Base-by-base conservation (phyloP, 257 asterid genomes). In the Petunia secreta region DNA sequence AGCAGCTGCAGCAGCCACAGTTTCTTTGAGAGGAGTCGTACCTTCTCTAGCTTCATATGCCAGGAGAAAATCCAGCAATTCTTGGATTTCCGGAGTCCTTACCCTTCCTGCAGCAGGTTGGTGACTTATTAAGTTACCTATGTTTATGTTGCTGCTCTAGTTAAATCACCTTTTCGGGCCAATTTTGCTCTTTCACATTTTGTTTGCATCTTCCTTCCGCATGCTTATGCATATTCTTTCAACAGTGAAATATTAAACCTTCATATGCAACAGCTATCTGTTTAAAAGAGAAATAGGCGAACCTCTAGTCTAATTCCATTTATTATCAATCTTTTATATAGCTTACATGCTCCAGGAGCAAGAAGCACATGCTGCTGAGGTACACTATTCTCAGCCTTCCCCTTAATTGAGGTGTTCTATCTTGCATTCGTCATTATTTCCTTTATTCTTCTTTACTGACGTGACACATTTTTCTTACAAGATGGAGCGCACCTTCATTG, bases 401-500 rank as follows among this genome's bases (percentile, higher is more conserved):
- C 11, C 1, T 34, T 39, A 36, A 71, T 48, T 1, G 13, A 71
- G 0, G 25, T 34, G 77, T 34, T 48, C 9, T 48, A 46, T 69
- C 77, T 69, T 71, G 43, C 43, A 46, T 69, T 69, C 15, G 6
- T 55, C 25, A 5, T 55, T 4, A 69, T 46, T 16, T 11, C 5
- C 62, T 10, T 50, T 50, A 8, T 48, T 71, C 10, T 0, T 50
- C 13, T 2, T 44, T 10, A 71, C 77, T 71, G 16, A 50, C 0
- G 11, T 2, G 6, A 14, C 5, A 11, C 11, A 1, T 84, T 44
- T 4, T 59, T 80, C 11, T 57, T 81, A 67, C 75, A 65, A 96
- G 99, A 76, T 90, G 92, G 99, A 96, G 86, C 91, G 93, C 44
- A 92, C 98, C 79, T 96, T 96, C 77, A 96, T 96, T 78, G 98